Evolutionary conservation across 768 basidiomycete species (phyloP), one percentile per base, ranked within the genome.

Genomic region (Leccinum incarnatum): DNA sequence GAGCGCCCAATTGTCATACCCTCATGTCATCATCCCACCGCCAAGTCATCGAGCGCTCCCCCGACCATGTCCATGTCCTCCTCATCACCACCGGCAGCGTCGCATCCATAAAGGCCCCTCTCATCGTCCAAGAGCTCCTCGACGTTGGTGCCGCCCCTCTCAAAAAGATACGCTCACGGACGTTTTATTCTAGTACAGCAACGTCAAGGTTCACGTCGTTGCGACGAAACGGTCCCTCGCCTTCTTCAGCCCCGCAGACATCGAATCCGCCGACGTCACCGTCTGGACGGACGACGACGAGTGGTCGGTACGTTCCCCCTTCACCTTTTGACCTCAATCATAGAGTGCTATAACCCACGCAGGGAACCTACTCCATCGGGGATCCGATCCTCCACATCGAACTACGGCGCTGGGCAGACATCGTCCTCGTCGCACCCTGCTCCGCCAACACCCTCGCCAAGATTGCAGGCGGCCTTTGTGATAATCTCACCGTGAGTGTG

Each of bases 351-450:
- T 27, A 15, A 29, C 15, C 27, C 4, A 12, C 10, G 6, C 25
- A 95, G 94, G 81, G 77, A 23, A 81, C 80, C 66, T 91, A 84
- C 67, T 82, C 81, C 60, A 83, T 95, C 50, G 92, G 94, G 1
- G 90, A 98, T 65, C 93, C 95, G 0, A 96, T 98, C 56, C 80
- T 98, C 27, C 97, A 99, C 73, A 98, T 98, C 57, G 95, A 99
- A 75, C 85, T 97, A 2, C 76, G 94, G 34, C 78, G 87, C 56
- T 98, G 97, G 97, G 95, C 96, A 48, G 95, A 99, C 68, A 75
- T 98, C 53, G 95, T 98, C 53, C 86, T 99, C 51, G 82, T 99
- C 51, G 93, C 94, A 0, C 97, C 97, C 1, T 98, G 95, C 68
- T 95, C 93, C 1, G 95, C 96, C 17, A 98, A 98, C 72, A 95